A percentile compares a stretch with the other conserved stretches of the same genome.
Conservation (phyloP, 345 rosid species). For the Citrus inodora region DNA sequence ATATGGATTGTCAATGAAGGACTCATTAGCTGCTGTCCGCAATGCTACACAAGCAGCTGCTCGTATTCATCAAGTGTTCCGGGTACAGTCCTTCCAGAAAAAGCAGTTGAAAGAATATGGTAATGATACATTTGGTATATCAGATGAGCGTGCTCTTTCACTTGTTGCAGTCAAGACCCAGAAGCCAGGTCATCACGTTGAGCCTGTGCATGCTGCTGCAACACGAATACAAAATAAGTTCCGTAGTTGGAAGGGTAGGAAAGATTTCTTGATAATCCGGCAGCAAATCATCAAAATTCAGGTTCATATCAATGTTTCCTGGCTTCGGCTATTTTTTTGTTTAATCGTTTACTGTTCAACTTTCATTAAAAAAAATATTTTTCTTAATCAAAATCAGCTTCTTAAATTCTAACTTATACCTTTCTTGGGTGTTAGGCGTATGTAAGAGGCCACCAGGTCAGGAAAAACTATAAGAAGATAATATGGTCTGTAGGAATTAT, state of each 20-base stretch:
- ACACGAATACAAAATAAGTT: constrained; percentile 80
- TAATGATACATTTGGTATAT: constrained; percentile 47
- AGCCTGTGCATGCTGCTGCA: constrained; percentile 75
- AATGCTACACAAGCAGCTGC: constrained; percentile 92
- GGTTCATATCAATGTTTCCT: constrained; percentile 33
- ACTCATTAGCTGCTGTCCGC: constrained; percentile 80
- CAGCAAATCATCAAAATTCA: constrained; percentile 83
- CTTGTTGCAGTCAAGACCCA: constrained; percentile 53
- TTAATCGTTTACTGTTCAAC: neutral
- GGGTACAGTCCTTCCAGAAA: constrained; percentile 88
- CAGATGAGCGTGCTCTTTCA: constrained; percentile 72
- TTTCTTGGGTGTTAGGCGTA: constrained; percentile 60
- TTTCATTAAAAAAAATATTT: neutral
- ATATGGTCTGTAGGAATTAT: constrained; percentile 91
- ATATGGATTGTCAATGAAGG: constrained; percentile 48
- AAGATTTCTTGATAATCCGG: constrained; percentile 67
- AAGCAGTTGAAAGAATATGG: constrained; percentile 65
- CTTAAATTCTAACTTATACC: constrained; percentile 10
- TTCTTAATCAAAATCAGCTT: neutral
- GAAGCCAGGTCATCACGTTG: constrained; percentile 53
- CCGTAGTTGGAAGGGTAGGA: constrained; percentile 87
- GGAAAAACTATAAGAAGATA: constrained; percentile 75
- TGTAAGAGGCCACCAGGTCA: constrained; percentile 87
- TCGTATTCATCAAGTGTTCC: constrained; percentile 80
- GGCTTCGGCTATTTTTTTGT: neutral